These are phyloP conservation scores for Botryotinia convoluta DNA, from an alignment of 2,329 filamentous ascomycete genomes.

Conservation along the genomic window DNA sequence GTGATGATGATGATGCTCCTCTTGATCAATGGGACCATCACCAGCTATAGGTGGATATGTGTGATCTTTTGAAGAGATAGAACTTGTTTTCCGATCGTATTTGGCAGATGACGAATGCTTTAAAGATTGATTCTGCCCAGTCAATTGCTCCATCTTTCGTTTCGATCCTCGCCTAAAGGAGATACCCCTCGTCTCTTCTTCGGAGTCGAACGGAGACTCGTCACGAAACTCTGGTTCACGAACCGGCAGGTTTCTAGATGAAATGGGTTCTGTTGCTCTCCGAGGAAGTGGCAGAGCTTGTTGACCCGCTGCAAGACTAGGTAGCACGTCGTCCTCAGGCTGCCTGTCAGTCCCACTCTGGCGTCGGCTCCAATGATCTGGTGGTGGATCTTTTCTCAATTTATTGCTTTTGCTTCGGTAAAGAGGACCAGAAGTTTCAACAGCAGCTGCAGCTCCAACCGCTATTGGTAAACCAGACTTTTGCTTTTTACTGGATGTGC, in stretches of 20 bases:
- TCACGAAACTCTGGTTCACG: neutral
- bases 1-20: slow-evolving; percentile 29
- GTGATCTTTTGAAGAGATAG: slow-evolving; percentile 31
- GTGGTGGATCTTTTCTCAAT: slow-evolving; percentile 55
- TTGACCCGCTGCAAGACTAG: neutral
- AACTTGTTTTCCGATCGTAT: slow-evolving; percentile 23
- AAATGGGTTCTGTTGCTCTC: slow-evolving; percentile 4
- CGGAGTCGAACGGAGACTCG: slow-evolving; percentile 9
- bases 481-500: slow-evolving; percentile 61
- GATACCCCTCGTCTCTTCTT: slow-evolving; percentile 15
- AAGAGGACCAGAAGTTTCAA: slow-evolving; percentile 38
- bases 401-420: slow-evolving; percentile 56
- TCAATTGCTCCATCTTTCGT: slow-evolving; percentile 36
- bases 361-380: slow-evolving; percentile 48
- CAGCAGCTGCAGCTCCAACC: slow-evolving; percentile 22
- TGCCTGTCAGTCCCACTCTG: slow-evolving; percentile 46
- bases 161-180: slow-evolving; percentile 33
- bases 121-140: slow-evolving; percentile 27
- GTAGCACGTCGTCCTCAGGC: slow-evolving; percentile 30
- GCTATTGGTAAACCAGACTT: slow-evolving; percentile 45
- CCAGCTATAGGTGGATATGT: slow-evolving; percentile 25
- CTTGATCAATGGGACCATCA: neutral
- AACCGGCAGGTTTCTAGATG: neutral
- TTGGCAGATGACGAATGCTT: slow-evolving; percentile 15
- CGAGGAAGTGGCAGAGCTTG: neutral